Base-by-base conservation (phyloP, 331 rosid species). In the Phaseolus coccineus region DNA sequence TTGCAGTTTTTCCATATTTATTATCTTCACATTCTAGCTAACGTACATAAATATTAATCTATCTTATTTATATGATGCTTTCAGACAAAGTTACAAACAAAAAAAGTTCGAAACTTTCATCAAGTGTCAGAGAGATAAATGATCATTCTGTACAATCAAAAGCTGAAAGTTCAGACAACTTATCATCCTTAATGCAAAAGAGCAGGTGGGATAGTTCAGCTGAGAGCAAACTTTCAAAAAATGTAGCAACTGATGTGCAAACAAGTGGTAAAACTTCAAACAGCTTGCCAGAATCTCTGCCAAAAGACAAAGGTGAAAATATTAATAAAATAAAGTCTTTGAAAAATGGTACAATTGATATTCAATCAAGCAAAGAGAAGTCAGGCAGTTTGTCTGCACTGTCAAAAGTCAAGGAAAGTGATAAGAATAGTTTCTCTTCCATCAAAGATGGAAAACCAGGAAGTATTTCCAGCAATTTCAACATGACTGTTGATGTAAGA, bases 401-500 rank as follows among this genome's bases (percentile, higher is more conserved):
- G 83, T 72, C 86, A 37, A 89, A 84, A 82, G 81, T 85, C 62
- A 75, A 80, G 74, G 87, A 78, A 44, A 44, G 71, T 53, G 89
- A 83, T 82, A 80, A 78, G 73, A 84, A 80, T 78, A 46, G 24
- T 78, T 73, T 65, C 66, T 85, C 92, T 82, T 85, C 90, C 42
- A 83, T 39, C 25, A 82, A 84, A 77, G 83, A 56, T 50, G 89
- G 82, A 71, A 85, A 86, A 55, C 33, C 77, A 52, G 88, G 88
- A 85, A 85, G 79, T 80, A 77, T 82, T 81, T 70, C 90, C 35
- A 75, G 82, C 84, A 79, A 81, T 85, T 86, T 81, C 69, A 83
- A 83, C 77, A 59, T 74, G 82, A 67, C 58, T 84, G 48, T 77
- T 7, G 83, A 89, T 85, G 91, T 50, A 63, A 88, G 87, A 78